A percentile compares a stretch with the other conserved stretches of the same genome.
These are phyloP conservation scores for Neonectria neomacrospora DNA, from an alignment of 2,329 filamentous ascomycete genomes.

Conservation along the genomic window DNA sequence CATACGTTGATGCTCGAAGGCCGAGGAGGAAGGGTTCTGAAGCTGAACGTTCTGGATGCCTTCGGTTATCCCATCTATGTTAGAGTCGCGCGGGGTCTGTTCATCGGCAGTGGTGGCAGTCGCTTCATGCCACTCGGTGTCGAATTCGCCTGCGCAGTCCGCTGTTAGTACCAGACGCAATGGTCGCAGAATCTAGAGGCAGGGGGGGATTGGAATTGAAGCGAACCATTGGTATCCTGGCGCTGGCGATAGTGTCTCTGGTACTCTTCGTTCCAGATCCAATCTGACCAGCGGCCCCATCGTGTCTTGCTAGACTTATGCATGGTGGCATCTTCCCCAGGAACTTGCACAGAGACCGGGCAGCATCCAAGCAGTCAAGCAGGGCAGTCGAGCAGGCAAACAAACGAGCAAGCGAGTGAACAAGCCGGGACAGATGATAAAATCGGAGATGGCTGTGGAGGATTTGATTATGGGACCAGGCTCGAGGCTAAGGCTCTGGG, in stretches of 20 bases:
- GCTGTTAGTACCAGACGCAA: conserved; percentile 21
- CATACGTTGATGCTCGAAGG: conserved; percentile 40
- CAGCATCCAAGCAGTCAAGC: conserved; percentile 14
- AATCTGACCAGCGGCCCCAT: conserved; percentile 43
- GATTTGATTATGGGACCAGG: conserved; percentile 17
- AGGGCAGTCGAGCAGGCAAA: neutral
- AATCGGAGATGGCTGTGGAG: conserved; percentile 3
- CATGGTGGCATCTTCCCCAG: conserved; percentile 46
- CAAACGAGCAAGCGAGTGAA: conserved; percentile 7
- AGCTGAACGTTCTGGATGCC: conserved; percentile 34
- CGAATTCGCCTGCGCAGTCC: conserved; percentile 34
- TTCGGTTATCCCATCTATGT: conserved; percentile 40
- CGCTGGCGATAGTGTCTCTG: conserved; percentile 46
- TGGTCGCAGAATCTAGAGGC: neutral
- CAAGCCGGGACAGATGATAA: conserved; percentile 9
- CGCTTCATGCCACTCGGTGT: conserved; percentile 43
- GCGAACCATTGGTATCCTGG: conserved; percentile 44
- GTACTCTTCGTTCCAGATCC: conserved; percentile 44
- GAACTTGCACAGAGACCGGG: conserved; percentile 23
- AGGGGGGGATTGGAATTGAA: neutral
- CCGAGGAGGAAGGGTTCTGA: conserved; percentile 32
- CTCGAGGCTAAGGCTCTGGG: conserved; percentile 26
- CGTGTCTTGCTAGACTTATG: conserved; percentile 37
- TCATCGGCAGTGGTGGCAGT: conserved; percentile 24
- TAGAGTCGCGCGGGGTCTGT: conserved; percentile 41